Conservation (phyloP, 495 filamentous ascomycete species). For the Neurospora sp. region DNA sequence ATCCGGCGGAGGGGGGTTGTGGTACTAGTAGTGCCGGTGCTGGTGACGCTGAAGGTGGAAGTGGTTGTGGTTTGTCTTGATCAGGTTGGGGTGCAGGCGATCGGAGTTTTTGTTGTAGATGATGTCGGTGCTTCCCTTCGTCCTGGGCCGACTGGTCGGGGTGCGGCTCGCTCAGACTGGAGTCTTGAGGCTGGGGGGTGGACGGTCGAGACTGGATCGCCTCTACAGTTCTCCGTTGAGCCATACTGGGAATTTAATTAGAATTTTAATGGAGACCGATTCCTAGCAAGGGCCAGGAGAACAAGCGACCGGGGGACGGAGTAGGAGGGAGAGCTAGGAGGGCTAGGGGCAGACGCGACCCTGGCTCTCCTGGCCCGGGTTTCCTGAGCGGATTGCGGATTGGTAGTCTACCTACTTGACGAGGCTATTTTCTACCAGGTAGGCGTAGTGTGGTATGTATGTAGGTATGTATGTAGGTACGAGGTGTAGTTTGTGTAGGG, state of each 20-base stretch:
- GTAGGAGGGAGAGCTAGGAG: neutral
- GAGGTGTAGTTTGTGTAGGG: neutral
- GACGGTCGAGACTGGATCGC: slow-evolving; percentile 20
- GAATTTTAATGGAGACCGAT: slow-evolving; percentile 34
- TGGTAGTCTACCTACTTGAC: slow-evolving; percentile 12
- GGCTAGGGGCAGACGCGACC: slow-evolving; percentile 20
- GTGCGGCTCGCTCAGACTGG: slow-evolving; percentile 19
- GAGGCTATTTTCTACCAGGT: neutral
- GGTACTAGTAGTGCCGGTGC: neutral
- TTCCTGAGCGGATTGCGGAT: slow-evolving; percentile 21
- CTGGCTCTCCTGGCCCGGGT: slow-evolving; percentile 32
- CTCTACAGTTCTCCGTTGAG: slow-evolving; percentile 23
- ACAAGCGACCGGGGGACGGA: slow-evolving; percentile 22
- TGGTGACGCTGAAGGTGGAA: neutral
- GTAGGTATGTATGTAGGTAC: neutral
- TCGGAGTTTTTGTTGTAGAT: slow-evolving; percentile 7
- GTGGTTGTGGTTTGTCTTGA: slow-evolving; percentile 5
- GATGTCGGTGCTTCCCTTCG: slow-evolving; percentile 2
- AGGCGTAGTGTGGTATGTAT: neutral
- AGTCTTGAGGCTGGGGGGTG: slow-evolving; percentile 17
- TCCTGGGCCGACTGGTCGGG: slow-evolving; percentile 6
- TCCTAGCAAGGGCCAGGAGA: slow-evolving; percentile 20
- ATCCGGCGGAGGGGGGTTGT: neutral
- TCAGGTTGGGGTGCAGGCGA: neutral
- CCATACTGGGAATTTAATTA: slow-evolving; percentile 36